Base-by-base conservation (phyloP, 495 filamentous ascomycete species). In the Schizothecium vesticola region DNA sequence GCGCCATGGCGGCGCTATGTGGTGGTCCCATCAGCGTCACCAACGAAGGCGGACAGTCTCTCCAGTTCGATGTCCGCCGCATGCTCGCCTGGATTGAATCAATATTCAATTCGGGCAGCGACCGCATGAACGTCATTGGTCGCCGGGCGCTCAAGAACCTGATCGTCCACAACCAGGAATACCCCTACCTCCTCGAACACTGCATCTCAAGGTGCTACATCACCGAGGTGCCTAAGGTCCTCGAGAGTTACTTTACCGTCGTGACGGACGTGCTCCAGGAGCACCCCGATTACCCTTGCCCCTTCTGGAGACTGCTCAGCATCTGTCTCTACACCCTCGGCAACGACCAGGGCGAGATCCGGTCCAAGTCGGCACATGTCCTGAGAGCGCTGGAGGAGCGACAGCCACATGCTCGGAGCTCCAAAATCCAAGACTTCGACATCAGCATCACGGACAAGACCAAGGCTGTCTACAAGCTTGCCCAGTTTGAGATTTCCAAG, bases 381-480 rank as follows among this genome's bases (percentile, higher is more conserved):
- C 84, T 99, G 24, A 85, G 92, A 29, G 88, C 87, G 7, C 82
- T 97, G 1, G 96, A 98, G 74, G 91, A 94, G 66, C 87, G 92
- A 19, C 90, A 92, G 70, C 88, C 90, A 73, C 79, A 76, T 29
- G 72, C 72, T 0, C 91, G 90, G 71, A 93, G 84, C 72, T 97
- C 94, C 6, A 92, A 94, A 72, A 87, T 98, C 33, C 93, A 97
- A 74, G 96, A 98, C 76, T 96, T 97, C 61, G 96, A 99, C 72
- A 97, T 99, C 72, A 97, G 94, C 76, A 94, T 99, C 58, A 94
- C 95, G 1, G 96, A 99, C 79, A 97, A 97, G 80, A 99, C 95
- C 0, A 97, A 94, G 67, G 95, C 95, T 1, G 94, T 99, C 2
- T 98, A 97, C 78, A 98, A 97, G 78, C 85, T 94, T 21, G 95